Percentiles rank a stretch among this genome's conserved stretches.
Evolutionary conservation across 768 basidiomycete species (phyloP).

Genomic region (Pisolithus tinctorius): DNA sequence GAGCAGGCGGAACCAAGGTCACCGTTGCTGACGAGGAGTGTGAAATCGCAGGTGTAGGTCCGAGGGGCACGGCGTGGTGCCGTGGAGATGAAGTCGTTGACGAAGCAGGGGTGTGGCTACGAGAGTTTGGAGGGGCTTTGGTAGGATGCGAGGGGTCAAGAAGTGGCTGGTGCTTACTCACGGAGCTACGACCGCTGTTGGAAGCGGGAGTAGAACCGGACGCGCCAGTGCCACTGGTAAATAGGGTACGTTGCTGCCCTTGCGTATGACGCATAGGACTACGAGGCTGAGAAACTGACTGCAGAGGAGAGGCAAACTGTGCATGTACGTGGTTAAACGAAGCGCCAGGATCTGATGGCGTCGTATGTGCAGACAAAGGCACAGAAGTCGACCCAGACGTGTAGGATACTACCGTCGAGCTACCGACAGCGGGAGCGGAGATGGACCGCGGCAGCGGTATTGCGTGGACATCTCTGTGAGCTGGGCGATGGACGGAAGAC

Average conservation of each 20-base stretch:
- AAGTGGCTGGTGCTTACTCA: slow-evolving; percentile 12
- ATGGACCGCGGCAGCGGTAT: slow-evolving; percentile 30
- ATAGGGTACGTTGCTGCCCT: slow-evolving; percentile 11
- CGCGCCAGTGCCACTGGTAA: slow-evolving; percentile 6
- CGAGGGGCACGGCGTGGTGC: slow-evolving; percentile 24
- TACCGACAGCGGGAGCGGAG: slow-evolving; percentile 35
- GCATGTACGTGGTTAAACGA: slow-evolving; percentile 2
- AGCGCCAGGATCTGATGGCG: slow-evolving; percentile 20
- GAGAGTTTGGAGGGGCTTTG: slow-evolving; percentile 33
- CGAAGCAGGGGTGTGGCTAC: slow-evolving; percentile 49
- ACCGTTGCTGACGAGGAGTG: slow-evolving; percentile 19
- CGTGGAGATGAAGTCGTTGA: slow-evolving; percentile 55
- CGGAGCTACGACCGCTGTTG: slow-evolving; percentile 13
- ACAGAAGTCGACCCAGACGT: slow-evolving; percentile 11
- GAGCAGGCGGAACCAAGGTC: slow-evolving; percentile 31
- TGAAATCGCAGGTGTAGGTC: not conserved
- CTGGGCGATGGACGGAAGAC: slow-evolving; percentile 19
- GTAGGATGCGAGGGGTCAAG: slow-evolving; percentile 11
- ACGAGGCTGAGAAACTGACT: slow-evolving; percentile 21
- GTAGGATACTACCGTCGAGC: slow-evolving; percentile 1
- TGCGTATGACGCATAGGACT: slow-evolving; percentile 4
- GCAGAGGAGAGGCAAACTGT: slow-evolving; percentile 9
- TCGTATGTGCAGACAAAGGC: slow-evolving; percentile 17
- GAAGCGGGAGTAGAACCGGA: slow-evolving; percentile 22
- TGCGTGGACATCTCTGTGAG: slow-evolving; percentile 10